These are phyloP conservation scores for Pistacia vera DNA, from an alignment of 345 rosid species.

Conservation along the genomic window DNA sequence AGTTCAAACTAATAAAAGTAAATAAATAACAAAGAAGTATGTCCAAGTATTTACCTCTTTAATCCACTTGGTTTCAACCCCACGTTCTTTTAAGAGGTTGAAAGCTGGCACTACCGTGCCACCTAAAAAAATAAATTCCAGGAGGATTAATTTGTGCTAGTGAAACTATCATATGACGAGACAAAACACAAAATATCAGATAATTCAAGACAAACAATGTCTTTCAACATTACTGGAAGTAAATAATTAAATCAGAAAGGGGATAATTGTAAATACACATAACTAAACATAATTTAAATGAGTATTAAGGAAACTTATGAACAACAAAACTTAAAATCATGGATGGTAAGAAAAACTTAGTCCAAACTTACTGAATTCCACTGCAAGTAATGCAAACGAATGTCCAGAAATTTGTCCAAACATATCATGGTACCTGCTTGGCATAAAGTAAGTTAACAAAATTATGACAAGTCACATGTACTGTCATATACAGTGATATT, in stretches of 20 bases:
- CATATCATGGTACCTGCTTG: slow-evolving; percentile 95
- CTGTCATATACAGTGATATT: not conserved
- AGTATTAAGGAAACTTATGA: too few species aligned
- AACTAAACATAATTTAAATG: too few species aligned
- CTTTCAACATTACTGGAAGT: too few species aligned
- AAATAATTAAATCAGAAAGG: too few species aligned
- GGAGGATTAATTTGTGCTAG: slow-evolving; percentile 6
- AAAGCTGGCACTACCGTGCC: slow-evolving; percentile 85
- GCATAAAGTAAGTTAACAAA: slow-evolving; percentile 23
- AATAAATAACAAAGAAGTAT: too few species aligned
- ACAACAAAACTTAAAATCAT: not conserved
- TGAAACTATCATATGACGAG: not conserved
- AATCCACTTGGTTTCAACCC: slow-evolving; percentile 70
- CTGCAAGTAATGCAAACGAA: slow-evolving; percentile 94
- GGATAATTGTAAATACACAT: too few species aligned
- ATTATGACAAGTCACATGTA: not conserved
- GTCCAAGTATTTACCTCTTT: slow-evolving; percentile 78
- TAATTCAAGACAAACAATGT: too few species aligned
- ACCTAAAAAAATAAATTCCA: slow-evolving; percentile 43
- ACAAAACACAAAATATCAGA: slow-evolving; percentile 3
- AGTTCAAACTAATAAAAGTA: too few species aligned
- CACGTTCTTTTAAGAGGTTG: slow-evolving; percentile 67
- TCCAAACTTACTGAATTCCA: slow-evolving; percentile 88
- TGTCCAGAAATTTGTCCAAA: slow-evolving; percentile 94
- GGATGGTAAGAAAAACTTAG: not conserved